Evolutionary conservation across 805 yeast species (phyloP), one percentile per base, ranked within the genome.

Genomic region (Kodamaea kaohsiungensis): DNA sequence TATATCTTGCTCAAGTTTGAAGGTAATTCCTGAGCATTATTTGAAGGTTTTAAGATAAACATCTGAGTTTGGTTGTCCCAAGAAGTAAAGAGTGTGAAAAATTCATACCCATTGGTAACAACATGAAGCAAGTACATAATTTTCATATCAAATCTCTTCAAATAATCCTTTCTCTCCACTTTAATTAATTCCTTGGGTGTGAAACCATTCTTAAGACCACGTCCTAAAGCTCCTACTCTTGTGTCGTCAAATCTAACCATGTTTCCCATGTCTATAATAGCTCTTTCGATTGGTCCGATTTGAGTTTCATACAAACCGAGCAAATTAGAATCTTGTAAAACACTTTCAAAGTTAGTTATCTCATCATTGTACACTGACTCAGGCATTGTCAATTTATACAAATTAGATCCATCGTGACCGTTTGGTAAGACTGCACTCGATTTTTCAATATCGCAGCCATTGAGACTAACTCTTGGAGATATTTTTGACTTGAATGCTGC

Each of bases 201-300:
- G 68, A 96, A 96, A 0, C 99, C 99, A 55, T 81, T 80, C 61
- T 89, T 91, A 54, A 95, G 72, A 27, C 97, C 96, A 62, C 81
- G 83, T 7, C 98, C 96, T 8, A 96, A 73, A 0, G 91, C 84
- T 7, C 98, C 97, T n/a, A 89, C 81, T 53, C 81, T 77, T 1
- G 83, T 74, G 46, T 87, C 86, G 58, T 85, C 89, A 58, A 92
- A 87, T 13, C 78, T 77, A 17, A 92, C 88, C 13, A 83, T 77
- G 19, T 85, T 77, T 2, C 99, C 98, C 15, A 95, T 72, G 33
- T 87, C 87, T 59, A 95, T 81, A 45, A 91, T 80, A 0, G 91
- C 91, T 48, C 97, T 75, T 56, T 91, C 93, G 3, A 80, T 73
- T 0, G 90, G 69, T 7, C 75, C 77, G 40, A 95, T 76, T 22